Conservation (phyloP, 768 basidiomycete species). For the Chiua virens region DNA sequence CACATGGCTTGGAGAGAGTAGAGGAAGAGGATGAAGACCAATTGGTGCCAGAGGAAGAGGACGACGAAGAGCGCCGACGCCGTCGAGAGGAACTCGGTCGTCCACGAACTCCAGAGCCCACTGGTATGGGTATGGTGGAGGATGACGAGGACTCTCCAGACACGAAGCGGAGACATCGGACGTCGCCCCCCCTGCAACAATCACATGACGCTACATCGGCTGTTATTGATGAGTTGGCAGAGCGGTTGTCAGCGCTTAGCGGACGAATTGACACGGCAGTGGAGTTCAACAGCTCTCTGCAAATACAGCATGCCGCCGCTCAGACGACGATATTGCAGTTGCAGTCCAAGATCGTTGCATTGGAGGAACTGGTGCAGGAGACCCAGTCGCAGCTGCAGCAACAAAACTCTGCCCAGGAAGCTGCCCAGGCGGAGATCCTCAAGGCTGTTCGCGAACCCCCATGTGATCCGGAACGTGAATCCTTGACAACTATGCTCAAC, state of each 20-base stretch:
- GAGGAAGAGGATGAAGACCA: slow-evolving; percentile 76
- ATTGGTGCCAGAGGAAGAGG: slow-evolving; percentile 37
- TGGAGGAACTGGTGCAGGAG: slow-evolving; percentile 68
- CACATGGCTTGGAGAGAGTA: slow-evolving; percentile 68
- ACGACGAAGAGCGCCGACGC: slow-evolving; percentile 47
- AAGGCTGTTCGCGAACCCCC: slow-evolving; percentile 35
- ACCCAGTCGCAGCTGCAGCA: slow-evolving; percentile 42
- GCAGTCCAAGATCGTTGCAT: slow-evolving; percentile 62
- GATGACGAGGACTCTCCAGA: slow-evolving; percentile 42
- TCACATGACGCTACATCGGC: slow-evolving; percentile 29
- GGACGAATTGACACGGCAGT: slow-evolving; percentile 76
- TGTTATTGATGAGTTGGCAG: slow-evolving; percentile 56
- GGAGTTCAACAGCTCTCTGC: slow-evolving; percentile 68
- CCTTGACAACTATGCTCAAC: slow-evolving; percentile 52
- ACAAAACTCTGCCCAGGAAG: slow-evolving; percentile 37
- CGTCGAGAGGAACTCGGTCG: slow-evolving; percentile 60
- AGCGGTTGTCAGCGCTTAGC: slow-evolving; percentile 60
- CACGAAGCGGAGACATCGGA: slow-evolving; percentile 17
- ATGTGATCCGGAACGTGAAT: slow-evolving; percentile 43
- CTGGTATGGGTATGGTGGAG: slow-evolving; percentile 50
- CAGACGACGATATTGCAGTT: slow-evolving; percentile 69
- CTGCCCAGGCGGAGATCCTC: slow-evolving; percentile 34
- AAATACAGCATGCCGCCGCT: slow-evolving; percentile 75
- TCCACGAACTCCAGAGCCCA: slow-evolving; percentile 82
- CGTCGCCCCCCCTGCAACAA: slow-evolving; percentile 15